A percentile compares a stretch with the other conserved stretches of the same genome.
phyloP scores from a whole-genome alignment of 1,284 basidiomycete genomes.

The Sparassis latifolia region DNA sequence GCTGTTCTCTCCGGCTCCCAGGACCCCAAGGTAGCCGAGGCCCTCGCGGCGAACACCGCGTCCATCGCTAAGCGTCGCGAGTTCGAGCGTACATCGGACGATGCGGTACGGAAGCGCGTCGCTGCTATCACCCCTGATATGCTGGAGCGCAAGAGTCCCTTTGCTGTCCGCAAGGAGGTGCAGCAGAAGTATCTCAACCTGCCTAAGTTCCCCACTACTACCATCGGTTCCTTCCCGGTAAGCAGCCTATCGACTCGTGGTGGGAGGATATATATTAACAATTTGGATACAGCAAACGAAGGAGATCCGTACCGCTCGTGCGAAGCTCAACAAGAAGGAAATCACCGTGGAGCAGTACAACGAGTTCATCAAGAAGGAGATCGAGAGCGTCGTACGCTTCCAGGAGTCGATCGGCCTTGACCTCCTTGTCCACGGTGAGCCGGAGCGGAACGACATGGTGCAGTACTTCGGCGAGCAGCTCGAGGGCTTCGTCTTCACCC shows the following conservation, averaged over 20 bases:
- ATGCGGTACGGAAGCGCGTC: conserved; percentile 93
- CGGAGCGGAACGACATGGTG: conserved; percentile 99
- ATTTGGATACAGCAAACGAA: conserved; percentile 77
- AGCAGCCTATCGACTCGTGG: conserved; percentile 15
- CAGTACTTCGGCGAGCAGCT: conserved; percentile 99
- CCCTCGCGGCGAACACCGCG: conserved; percentile 82
- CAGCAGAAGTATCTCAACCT: conserved; percentile 89
- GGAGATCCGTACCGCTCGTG: conserved; percentile 95
- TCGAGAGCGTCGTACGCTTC: conserved; percentile 90
- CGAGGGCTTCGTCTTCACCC: conserved; percentile 94
- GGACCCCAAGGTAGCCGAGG: conserved; percentile 59
- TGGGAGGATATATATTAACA: too few relatives aligned
- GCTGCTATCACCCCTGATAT: conserved; percentile 85
- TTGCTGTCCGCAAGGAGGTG: conserved; percentile 82
- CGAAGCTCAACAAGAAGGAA: conserved; percentile 92
- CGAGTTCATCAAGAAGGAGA: conserved; percentile 98
- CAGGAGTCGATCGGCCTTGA: conserved; percentile 97
- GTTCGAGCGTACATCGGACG: conserved; percentile 94
- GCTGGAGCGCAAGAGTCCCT: conserved; percentile 88
- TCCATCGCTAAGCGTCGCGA: conserved; percentile 95
- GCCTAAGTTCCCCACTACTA: conserved; percentile 98
- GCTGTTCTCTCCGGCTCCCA: conserved; percentile 79
- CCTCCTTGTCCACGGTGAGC: conserved; percentile 98
- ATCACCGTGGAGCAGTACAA: conserved; percentile 89
- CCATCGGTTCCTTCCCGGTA: conserved; percentile 96